Conservation (phyloP, 108 stramenopile species). For the Nannochloropsis oceanica region DNA sequence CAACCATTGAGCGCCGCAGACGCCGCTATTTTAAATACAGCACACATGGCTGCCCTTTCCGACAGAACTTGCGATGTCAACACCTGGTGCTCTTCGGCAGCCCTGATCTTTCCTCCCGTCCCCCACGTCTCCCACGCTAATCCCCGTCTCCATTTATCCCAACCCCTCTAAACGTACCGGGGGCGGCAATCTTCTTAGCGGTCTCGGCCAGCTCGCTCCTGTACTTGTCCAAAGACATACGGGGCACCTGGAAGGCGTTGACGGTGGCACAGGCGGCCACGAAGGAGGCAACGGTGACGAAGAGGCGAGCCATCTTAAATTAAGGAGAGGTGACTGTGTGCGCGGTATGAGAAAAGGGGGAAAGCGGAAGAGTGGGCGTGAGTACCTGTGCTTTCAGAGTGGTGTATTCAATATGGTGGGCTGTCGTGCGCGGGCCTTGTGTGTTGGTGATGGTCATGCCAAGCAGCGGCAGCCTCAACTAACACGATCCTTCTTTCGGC, state of each 20-base stretch:
- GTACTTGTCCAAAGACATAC: slow-evolving; percentile 17
- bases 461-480: no score
- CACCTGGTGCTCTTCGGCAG: background rate
- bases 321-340: background rate
- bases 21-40: background rate
- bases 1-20: no score
- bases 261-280: background rate
- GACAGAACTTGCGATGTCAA: background rate
- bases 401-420: no score
- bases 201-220: slow-evolving; percentile 24
- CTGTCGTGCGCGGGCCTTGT: no score
- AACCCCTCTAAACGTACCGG: slow-evolving; percentile 1
- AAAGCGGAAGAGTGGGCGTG: background rate
- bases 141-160: background rate
- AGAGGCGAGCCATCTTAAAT: background rate
- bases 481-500: background rate
- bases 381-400: no score
- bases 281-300: background rate
- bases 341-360: background rate
- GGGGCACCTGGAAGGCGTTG: background rate
- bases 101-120: background rate
- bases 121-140: background rate
- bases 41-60: background rate
- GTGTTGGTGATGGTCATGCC: no score
- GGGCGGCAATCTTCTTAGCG: slow-evolving; percentile 22